Conservation (phyloP, 768 basidiomycete species). For the Rhizopogon vulgaris region DNA sequence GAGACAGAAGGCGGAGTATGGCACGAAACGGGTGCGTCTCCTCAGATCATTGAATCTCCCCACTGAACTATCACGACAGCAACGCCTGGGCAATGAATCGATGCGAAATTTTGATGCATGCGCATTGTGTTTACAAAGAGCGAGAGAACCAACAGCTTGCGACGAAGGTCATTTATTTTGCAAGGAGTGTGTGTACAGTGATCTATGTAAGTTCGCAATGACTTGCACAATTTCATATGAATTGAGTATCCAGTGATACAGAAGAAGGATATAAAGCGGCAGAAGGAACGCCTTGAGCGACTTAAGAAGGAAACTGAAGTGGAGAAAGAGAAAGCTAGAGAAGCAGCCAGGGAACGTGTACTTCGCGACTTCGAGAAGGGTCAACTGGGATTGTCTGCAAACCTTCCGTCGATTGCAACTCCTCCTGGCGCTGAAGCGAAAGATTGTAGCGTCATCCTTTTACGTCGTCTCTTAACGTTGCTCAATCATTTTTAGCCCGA, state of each 20-base stretch:
- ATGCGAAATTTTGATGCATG: slow-evolving; percentile 93
- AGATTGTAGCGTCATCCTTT: slow-evolving; percentile 27
- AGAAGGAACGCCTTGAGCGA: slow-evolving; percentile 71
- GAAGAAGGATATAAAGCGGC: slow-evolving; percentile 89
- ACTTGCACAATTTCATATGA: slow-evolving; percentile 7
- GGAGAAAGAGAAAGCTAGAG: slow-evolving; percentile 61
- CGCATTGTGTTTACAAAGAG: slow-evolving; percentile 78
- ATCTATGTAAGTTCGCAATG: slow-evolving; percentile 55
- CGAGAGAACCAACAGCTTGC: slow-evolving; percentile 81
- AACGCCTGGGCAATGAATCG: slow-evolving; percentile 71
- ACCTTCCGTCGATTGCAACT: slow-evolving; percentile 25
- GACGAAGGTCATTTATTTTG: slow-evolving; percentile 88
- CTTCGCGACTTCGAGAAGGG: slow-evolving; percentile 85
- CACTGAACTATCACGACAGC: slow-evolving; percentile 13
- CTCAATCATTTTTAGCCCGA: slow-evolving; percentile 32
- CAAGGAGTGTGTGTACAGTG: slow-evolving; percentile 88
- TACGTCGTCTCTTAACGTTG: neutral
- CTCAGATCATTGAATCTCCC: neutral
- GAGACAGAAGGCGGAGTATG: slow-evolving; percentile 75
- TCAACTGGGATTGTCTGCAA: slow-evolving; percentile 63
- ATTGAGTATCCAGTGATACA: slow-evolving; percentile 57
- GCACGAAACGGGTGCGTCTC: slow-evolving; percentile 61
- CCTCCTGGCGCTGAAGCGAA: slow-evolving; percentile 33
- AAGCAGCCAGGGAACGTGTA: slow-evolving; percentile 83
- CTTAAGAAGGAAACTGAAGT: slow-evolving; percentile 76